A percentile compares a stretch with the other conserved stretches of the same genome.
Evolutionary conservation across 2,329 filamentous ascomycete genomes (phyloP).

Genomic region (Teratosphaeria destructans): DNA sequence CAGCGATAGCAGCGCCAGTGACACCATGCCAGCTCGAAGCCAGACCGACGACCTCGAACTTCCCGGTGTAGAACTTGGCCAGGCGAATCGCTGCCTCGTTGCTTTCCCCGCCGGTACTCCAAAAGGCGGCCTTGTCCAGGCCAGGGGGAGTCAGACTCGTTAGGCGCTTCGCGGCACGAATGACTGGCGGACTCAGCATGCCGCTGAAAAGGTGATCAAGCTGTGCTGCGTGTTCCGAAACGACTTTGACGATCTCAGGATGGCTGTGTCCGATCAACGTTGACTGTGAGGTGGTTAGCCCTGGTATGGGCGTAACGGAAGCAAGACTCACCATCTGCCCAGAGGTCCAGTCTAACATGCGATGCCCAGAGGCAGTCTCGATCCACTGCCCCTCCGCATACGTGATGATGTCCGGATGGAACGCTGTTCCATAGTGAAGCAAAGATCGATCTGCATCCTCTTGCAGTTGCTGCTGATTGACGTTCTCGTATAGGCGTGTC

Average conservation of each 20-base stretch:
- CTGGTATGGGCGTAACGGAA: too few species aligned
- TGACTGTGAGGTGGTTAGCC: too few species aligned
- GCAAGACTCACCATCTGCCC: not conserved
- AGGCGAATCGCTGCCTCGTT: constrained; percentile 54
- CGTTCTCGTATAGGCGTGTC: too few species aligned
- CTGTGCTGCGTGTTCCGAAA: too few species aligned
- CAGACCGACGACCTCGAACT: too few species aligned
- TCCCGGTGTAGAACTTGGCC: constrained; percentile 51
- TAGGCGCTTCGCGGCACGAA: constrained; percentile 44
- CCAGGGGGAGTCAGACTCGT: constrained; percentile 38
- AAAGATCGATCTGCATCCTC: too few species aligned
- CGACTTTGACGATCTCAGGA: too few species aligned
- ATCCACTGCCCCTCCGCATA: constrained; percentile 11
- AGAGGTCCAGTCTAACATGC: constrained; percentile 42
- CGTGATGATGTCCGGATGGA: constrained; percentile 7
- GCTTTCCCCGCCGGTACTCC: constrained; percentile 46
- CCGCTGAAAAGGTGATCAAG: constrained; percentile 50
- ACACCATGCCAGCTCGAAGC: too few species aligned
- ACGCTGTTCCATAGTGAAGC: too few species aligned
- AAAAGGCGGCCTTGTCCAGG: constrained; percentile 47
- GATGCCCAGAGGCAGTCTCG: constrained; percentile 14
- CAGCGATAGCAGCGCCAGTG: too few species aligned
- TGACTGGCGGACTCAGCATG: constrained; percentile 49
- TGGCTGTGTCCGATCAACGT: too few species aligned
- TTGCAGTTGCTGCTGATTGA: too few species aligned